Conservation (phyloP, 1,284 basidiomycete genomes). For the Tilletiopsis washingtonensis region DNA sequence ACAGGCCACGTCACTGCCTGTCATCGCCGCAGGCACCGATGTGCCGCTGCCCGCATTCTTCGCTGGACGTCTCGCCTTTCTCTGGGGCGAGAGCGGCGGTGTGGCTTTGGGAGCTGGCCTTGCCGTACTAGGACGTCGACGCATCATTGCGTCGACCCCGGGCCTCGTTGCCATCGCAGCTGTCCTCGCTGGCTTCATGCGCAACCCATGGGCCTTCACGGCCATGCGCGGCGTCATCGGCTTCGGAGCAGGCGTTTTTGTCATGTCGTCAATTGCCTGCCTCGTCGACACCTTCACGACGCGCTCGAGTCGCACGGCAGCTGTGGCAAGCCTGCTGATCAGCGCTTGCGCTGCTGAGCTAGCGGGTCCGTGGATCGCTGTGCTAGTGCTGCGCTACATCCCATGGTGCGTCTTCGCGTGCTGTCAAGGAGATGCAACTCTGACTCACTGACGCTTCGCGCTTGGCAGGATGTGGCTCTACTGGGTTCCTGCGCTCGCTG, state of each 20-base stretch:
- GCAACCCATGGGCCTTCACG: constrained; percentile 6
- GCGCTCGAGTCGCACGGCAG: constrained; percentile 11
- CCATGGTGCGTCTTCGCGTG: constrained; percentile 7
- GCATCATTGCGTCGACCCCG: constrained; percentile 11
- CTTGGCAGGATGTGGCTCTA: neutral
- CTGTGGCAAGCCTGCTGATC: constrained; percentile 8
- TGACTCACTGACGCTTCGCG: neutral
- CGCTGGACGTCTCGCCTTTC: constrained; percentile 15
- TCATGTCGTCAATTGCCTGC: constrained; percentile 13
- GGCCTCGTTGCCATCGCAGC: constrained; percentile 11
- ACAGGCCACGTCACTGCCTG: neutral
- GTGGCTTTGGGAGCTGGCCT: constrained; percentile 18
- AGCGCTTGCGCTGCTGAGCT: constrained; percentile 12
- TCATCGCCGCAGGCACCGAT: neutral
- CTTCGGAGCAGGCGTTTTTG: constrained; percentile 10
- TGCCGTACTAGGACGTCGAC: constrained; percentile 15
- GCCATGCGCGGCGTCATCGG: constrained; percentile 12
- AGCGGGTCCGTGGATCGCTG: constrained; percentile 26
- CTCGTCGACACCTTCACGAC: constrained; percentile 21
- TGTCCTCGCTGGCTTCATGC: constrained; percentile 19
- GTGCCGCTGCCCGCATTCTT: constrained; percentile 1
- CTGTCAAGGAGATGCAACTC: neutral
- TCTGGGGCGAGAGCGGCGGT: constrained; percentile 21
- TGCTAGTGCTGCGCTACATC: constrained; percentile 9
- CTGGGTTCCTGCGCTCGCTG: neutral